Conservation (phyloP, 2,329 filamentous ascomycete genomes). For the Trichoderma arundinaceum region DNA sequence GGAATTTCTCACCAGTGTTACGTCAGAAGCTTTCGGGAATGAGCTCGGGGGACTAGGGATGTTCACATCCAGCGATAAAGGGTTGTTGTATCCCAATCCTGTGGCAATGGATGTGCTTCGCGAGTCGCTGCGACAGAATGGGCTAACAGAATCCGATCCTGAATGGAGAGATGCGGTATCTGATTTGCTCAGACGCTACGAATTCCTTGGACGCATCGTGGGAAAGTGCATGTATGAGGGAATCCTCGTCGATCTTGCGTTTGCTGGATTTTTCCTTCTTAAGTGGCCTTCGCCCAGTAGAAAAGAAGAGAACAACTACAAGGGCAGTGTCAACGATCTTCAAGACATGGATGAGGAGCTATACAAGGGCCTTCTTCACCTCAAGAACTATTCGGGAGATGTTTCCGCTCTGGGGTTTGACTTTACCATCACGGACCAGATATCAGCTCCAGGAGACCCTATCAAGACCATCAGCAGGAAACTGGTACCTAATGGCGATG, state of each 20-base stretch:
- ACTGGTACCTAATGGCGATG: slow-evolving; percentile 76
- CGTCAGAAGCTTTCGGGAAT: slow-evolving; percentile 77
- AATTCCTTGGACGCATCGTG: slow-evolving; percentile 90
- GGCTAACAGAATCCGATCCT: slow-evolving; percentile 57
- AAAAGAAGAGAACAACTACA: slow-evolving; percentile 72
- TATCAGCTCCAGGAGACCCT: slow-evolving; percentile 53
- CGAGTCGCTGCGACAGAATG: slow-evolving; percentile 59
- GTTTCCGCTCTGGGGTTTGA: slow-evolving; percentile 75
- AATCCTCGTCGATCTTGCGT: slow-evolving; percentile 89
- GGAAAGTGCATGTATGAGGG: slow-evolving; percentile 98
- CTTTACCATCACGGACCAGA: slow-evolving; percentile 83
- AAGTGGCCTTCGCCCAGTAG: slow-evolving; percentile 84
- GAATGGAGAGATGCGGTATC: slow-evolving; percentile 63
- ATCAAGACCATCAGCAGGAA: slow-evolving; percentile 72
- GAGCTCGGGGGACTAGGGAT: slow-evolving; percentile 56
- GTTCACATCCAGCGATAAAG: slow-evolving; percentile 84
- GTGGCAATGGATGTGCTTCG: slow-evolving; percentile 72
- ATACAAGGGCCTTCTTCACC: slow-evolving; percentile 80
- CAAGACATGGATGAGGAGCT: slow-evolving; percentile 88
- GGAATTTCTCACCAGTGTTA: slow-evolving; percentile 90
- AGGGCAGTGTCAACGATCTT: slow-evolving; percentile 92
- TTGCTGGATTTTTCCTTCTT: slow-evolving; percentile 93
- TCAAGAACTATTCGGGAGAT: slow-evolving; percentile 86
- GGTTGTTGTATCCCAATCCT: slow-evolving; percentile 88
- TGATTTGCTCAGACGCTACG: slow-evolving; percentile 74